A percentile compares a stretch with the other conserved stretches of the same genome.
Evolutionary conservation across 768 basidiomycete species (phyloP).

Genomic region (Cytidiella melzeri): DNA sequence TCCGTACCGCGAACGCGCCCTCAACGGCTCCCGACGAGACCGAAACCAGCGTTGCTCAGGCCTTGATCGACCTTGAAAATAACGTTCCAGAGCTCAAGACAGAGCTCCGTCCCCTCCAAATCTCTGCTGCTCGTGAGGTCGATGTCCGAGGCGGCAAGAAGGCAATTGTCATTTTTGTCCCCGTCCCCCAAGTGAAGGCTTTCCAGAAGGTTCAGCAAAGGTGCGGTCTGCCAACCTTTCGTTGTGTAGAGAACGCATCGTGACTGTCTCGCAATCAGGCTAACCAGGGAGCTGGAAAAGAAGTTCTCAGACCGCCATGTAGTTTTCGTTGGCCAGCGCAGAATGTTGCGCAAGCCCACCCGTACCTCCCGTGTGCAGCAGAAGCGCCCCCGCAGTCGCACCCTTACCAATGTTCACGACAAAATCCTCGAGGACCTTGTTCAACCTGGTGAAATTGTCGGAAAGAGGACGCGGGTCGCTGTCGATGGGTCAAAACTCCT

Average conservation of each 20-base stretch:
- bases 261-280: conserved; percentile 40
- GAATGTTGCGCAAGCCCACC: conserved; percentile 96
- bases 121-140: conserved; percentile 97
- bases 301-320: conserved; percentile 99
- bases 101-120: conserved; percentile 92
- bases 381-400: conserved; percentile 95
- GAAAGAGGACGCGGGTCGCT: conserved; percentile 92
- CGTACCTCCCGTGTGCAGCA: conserved; percentile 89
- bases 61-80: conserved; percentile 95
- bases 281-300: conserved; percentile 99
- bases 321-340: conserved; percentile 97
- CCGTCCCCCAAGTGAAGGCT: conserved; percentile 94
- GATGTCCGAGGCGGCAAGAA: conserved; percentile 99
- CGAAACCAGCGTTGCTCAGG: conserved; percentile 89
- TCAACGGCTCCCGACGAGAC: conserved; percentile 83
- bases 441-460: conserved; percentile 97
- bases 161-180: conserved; percentile 98
- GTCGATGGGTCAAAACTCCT: conserved; percentile 93
- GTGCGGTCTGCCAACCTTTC: conserved; percentile 35
- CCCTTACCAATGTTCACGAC: conserved; percentile 96
- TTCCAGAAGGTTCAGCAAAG: conserved; percentile 98
- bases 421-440: conserved; percentile 99
- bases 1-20: conserved; percentile 95
- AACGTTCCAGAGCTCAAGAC: conserved; percentile 97
- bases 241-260: background rate